Conservation (phyloP, 2,329 filamentous ascomycete genomes). For the Pseudopithomyces maydicus region DNA sequence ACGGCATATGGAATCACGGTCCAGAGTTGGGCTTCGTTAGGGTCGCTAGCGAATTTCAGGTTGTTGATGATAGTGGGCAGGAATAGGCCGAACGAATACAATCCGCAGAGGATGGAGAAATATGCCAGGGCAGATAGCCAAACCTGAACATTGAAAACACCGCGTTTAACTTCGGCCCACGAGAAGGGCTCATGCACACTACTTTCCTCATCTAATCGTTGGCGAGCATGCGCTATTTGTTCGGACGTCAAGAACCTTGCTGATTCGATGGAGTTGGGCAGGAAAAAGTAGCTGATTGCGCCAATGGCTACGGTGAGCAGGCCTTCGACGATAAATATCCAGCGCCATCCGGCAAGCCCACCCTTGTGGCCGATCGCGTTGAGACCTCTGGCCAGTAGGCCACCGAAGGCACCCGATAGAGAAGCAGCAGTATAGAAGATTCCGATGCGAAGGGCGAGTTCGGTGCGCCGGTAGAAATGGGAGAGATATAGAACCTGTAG, state of each 20-base stretch:
- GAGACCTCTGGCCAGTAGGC: constrained; percentile 65
- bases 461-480: constrained; percentile 63
- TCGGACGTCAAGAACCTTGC: constrained; percentile 59
- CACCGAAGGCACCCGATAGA: constrained; percentile 68
- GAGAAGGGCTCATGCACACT: constrained; percentile 55
- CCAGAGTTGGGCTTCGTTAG: constrained; percentile 66
- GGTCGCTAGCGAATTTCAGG: constrained; percentile 58
- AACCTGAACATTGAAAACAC: constrained; percentile 63
- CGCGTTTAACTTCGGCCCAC: constrained; percentile 68
- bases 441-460: constrained; percentile 67
- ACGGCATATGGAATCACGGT: constrained; percentile 68
- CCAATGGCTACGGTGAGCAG: constrained; percentile 60
- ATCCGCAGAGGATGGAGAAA: constrained; percentile 61
- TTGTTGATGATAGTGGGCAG: constrained; percentile 68
- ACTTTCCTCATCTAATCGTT: constrained; percentile 50
- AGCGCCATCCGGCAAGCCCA: constrained; percentile 59
- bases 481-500: constrained; percentile 66
- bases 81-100: constrained; percentile 70
- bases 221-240: constrained; percentile 57
- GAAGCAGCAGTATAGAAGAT: constrained; percentile 72
- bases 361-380: constrained; percentile 62
- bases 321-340: constrained; percentile 51
- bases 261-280: constrained; percentile 62
- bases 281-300: constrained; percentile 55
- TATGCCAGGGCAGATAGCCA: constrained; percentile 69